These are phyloP conservation scores for Colletotrichum sojae DNA, from an alignment of 2,329 filamentous ascomycete genomes.

Conservation along the genomic window DNA sequence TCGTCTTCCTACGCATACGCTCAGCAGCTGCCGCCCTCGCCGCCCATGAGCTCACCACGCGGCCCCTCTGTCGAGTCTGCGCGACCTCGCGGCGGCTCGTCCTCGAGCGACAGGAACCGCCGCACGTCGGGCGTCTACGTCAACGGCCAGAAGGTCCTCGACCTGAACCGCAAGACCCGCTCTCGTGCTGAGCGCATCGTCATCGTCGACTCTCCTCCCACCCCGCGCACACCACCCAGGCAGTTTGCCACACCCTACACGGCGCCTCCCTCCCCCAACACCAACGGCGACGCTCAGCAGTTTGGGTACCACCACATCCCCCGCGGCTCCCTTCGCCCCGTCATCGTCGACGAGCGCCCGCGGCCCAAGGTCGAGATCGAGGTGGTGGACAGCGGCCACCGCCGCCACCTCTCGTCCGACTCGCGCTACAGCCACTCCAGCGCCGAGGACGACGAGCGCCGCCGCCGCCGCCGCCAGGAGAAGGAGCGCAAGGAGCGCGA, in stretches of 20 bases:
- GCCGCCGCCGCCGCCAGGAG: conserved; percentile 44
- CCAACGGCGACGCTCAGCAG: conserved; percentile 41
- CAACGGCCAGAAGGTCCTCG: conserved; percentile 54
- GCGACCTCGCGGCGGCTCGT: conserved; percentile 52
- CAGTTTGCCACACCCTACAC: conserved; percentile 56
- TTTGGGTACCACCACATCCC: conserved; percentile 43
- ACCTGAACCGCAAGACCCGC: conserved; percentile 50
- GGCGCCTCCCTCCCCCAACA: conserved; percentile 51
- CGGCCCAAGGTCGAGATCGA: conserved; percentile 54
- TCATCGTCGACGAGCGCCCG: conserved; percentile 56
- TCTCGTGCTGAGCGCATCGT: conserved; percentile 59
- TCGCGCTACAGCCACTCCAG: conserved; percentile 51
- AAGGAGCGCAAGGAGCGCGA: conserved; percentile 43
- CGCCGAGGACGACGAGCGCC: conserved; percentile 47
- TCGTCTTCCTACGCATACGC: conserved; percentile 48
- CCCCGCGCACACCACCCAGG: conserved; percentile 63
- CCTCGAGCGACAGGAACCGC: conserved; percentile 47
- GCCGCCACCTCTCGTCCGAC: conserved; percentile 54
- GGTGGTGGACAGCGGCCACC: conserved; percentile 50
- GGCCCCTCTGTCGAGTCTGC: conserved; percentile 53
- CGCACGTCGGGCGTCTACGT: conserved; percentile 54
- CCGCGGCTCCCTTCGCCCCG: conserved; percentile 47
- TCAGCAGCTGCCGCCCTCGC: conserved; percentile 57
- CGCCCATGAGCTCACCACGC: conserved; percentile 50
- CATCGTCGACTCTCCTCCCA: conserved; percentile 61